These are phyloP conservation scores for Lecanicillium sp. DNA, from an alignment of 2,329 filamentous ascomycete species.

Conservation along the genomic window DNA sequence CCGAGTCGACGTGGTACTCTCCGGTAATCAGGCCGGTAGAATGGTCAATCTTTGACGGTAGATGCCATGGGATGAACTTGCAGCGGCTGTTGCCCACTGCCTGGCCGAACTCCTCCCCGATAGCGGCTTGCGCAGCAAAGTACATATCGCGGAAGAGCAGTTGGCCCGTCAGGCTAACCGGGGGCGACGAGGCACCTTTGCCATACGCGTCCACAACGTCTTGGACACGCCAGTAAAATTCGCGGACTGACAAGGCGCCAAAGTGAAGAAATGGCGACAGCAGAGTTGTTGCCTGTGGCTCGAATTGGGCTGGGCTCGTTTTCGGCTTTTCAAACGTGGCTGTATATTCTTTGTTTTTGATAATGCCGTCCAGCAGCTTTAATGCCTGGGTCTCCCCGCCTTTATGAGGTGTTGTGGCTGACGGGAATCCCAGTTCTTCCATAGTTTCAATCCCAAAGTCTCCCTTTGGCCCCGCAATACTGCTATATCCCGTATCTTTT, in stretches of 20 bases:
- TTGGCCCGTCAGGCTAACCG: slow-evolving; percentile 64
- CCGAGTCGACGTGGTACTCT: slow-evolving; percentile 55
- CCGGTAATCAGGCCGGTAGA: slow-evolving; percentile 43
- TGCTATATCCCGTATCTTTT: slow-evolving; percentile 49
- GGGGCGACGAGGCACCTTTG: slow-evolving; percentile 50
- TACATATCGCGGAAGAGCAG: slow-evolving; percentile 78
- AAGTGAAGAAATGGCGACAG: slow-evolving; percentile 71
- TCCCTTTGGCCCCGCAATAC: slow-evolving; percentile 56
- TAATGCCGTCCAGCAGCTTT: slow-evolving; percentile 47
- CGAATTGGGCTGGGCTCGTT: slow-evolving; percentile 66
- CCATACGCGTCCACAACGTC: slow-evolving; percentile 52
- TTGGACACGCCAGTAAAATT: slow-evolving; percentile 66
- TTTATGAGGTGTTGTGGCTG: slow-evolving; percentile 57
- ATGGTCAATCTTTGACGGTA: slow-evolving; percentile 51
- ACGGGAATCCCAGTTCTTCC: slow-evolving; percentile 59
- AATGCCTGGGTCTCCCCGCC: slow-evolving; percentile 65
- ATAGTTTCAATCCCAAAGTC: slow-evolving; percentile 67
- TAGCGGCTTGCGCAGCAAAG: slow-evolving; percentile 64
- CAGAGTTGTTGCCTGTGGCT: slow-evolving; percentile 65
- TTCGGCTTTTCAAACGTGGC: slow-evolving; percentile 71
- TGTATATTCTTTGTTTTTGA: slow-evolving; percentile 57
- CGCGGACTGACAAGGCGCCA: slow-evolving; percentile 59
- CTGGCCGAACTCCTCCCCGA: slow-evolving; percentile 58
- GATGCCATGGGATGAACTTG: slow-evolving; percentile 73
- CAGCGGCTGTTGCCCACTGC: slow-evolving; percentile 58